These are phyloP conservation scores for Skeletonema menzelii DNA, from an alignment of 108 stramenopile species.

Conservation along the genomic window DNA sequence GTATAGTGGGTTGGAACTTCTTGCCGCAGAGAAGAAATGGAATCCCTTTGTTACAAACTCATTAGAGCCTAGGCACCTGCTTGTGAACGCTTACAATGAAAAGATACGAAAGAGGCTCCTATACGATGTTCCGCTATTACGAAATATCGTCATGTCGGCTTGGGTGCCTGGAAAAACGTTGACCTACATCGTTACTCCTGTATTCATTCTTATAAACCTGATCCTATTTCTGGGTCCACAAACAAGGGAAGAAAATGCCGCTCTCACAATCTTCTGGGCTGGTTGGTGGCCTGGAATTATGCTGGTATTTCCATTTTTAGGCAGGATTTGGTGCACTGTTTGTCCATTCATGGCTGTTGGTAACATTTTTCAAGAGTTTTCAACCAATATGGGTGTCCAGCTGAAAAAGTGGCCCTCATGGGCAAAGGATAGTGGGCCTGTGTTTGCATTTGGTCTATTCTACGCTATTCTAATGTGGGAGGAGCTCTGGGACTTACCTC, in stretches of 20 bases:
- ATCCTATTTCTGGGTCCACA: conserved; percentile 39
- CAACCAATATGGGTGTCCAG: conserved; percentile 21
- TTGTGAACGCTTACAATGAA: conserved; percentile 35
- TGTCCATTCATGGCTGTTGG: conserved; percentile 52
- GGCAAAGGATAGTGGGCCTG: conserved; percentile 23
- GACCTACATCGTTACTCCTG: conserved; percentile 25
- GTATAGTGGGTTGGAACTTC: conserved; percentile 7
- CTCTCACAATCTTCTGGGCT: conserved; percentile 46
- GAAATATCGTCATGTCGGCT: conserved; percentile 32
- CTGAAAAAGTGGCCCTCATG: conserved; percentile 47
- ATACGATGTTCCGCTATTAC: conserved; percentile 29
- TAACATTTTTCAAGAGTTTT: conserved; percentile 28
- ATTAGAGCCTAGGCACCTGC: conserved; percentile 28
- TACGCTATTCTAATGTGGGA: conserved; percentile 46
- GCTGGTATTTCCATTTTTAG: conserved; percentile 40
- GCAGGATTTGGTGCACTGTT: conserved; percentile 40
- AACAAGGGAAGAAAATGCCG: conserved; percentile 36
- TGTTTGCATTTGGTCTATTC: conserved; percentile 44
- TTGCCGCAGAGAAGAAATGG: conserved; percentile 16
- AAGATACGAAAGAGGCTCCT: conserved; percentile 31
- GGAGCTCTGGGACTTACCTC: conserved; percentile 42
- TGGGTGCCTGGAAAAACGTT: conserved; percentile 39
- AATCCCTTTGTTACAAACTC: conserved; percentile 1
- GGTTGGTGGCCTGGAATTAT: conserved; percentile 54
- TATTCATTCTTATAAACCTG: conserved; percentile 10